A percentile compares a stretch with the other conserved stretches of the same genome.
These are phyloP conservation scores for Chlamydomonas schloesseri DNA, from an alignment of 139 green algal species.

Conservation along the genomic window DNA sequence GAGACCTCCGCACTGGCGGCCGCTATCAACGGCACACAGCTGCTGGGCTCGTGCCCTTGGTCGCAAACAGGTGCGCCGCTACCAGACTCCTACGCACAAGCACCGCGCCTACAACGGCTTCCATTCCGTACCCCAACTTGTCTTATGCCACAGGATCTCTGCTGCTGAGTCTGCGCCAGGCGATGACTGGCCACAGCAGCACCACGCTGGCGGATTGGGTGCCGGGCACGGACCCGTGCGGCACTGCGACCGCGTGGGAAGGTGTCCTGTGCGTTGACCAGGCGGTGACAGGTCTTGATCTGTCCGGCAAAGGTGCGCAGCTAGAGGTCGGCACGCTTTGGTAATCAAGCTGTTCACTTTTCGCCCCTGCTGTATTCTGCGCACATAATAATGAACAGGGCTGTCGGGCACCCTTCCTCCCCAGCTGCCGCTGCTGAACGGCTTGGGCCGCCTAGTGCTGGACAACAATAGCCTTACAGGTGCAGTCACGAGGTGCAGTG, in stretches of 20 bases:
- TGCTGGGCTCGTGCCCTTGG: constrained; percentile 34
- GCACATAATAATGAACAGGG: no score
- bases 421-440: background rate
- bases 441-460: background rate
- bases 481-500: no score
- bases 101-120: no score
- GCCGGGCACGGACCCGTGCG: constrained; percentile 21
- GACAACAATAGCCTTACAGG: constrained; percentile 3
- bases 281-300: background rate
- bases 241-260: background rate
- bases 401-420: background rate
- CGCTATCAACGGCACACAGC: constrained; percentile 5
- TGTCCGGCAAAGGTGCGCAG: background rate
- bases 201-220: constrained; percentile 15
- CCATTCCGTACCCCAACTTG: no score
- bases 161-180: background rate
- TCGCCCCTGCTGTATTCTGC: no score
- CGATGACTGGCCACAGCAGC: background rate
- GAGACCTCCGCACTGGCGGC: background rate
- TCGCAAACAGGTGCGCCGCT: background rate
- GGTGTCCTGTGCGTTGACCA: background rate
- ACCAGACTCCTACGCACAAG: no score
- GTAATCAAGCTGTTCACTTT: no score
- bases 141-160: constrained; percentile 6
- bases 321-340: no score